Conservation (phyloP, 2,329 filamentous ascomycete genomes). For the Penicillium olsonii region DNA sequence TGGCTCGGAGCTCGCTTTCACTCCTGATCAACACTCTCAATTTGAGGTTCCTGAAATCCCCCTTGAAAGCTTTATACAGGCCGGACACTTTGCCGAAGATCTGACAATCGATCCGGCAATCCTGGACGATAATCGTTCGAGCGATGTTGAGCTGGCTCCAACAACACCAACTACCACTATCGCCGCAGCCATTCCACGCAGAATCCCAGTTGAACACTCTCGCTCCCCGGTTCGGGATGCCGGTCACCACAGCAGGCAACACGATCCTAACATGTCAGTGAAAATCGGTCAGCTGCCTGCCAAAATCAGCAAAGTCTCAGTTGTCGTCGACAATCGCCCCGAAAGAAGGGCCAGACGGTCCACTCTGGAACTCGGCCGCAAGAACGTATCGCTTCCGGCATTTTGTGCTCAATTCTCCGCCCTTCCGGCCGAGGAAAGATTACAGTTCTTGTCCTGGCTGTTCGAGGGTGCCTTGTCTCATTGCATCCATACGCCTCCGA, state of each 20-base stretch:
- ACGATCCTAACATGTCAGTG: conserved; percentile 1
- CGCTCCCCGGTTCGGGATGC: background rate
- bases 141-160: conserved; percentile 2
- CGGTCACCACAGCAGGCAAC: background rate
- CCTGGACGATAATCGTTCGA: conserved; percentile 3
- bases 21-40: conserved; percentile 6
- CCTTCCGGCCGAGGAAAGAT: conserved; percentile 11
- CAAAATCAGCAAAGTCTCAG: conserved; percentile 10
- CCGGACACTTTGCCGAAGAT: conserved; percentile 2
- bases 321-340: background rate
- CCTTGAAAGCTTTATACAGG: background rate
- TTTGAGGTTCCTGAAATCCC: conserved; percentile 2
- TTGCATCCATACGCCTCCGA: background rate
- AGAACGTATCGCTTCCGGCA: conserved; percentile 5
- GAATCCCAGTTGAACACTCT: background rate
- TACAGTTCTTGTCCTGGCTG: conserved; percentile 14
- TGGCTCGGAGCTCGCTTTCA: conserved; percentile 1
- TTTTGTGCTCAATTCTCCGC: conserved; percentile 13
- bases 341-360: background rate
- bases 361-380: background rate
- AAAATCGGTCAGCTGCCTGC: background rate
- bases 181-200: background rate
- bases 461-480: conserved; percentile 15
- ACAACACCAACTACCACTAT: background rate
- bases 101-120: conserved; percentile 12